Percentiles rank a stretch among this genome's conserved stretches.
Evolutionary conservation across 331 rosid genomes (phyloP).

Genomic region (Prunus yedoensis): DNA sequence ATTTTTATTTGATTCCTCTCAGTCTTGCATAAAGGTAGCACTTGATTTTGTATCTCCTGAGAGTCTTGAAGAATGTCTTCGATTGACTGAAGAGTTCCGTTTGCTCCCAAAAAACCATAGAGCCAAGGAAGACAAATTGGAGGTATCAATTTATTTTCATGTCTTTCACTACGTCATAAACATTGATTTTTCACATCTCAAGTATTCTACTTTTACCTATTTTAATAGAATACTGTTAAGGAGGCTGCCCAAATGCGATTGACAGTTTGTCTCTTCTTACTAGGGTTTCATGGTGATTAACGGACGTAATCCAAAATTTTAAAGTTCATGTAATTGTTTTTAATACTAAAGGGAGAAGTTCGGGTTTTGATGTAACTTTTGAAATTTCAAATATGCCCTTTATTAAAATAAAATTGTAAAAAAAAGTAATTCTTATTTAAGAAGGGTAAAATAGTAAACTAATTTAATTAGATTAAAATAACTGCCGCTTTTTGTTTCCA

Average conservation of each 20-base stretch:
- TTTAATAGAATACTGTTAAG: background rate
- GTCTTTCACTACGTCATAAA: background rate
- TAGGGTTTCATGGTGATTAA: background rate
- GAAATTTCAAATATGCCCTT: background rate
- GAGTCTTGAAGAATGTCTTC: slow-evolving; percentile 61
- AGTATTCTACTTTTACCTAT: background rate
- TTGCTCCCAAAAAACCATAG: slow-evolving; percentile 64
- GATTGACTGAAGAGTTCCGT: slow-evolving; percentile 63
- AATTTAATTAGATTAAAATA: background rate
- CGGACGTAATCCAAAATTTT: background rate
- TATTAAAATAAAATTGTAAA: background rate
- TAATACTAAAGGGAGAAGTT: background rate
- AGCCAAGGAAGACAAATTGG: slow-evolving; percentile 72
- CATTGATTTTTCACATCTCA: background rate
- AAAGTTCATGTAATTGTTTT: background rate
- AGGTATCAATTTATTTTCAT: slow-evolving; percentile 28
- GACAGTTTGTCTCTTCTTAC: background rate
- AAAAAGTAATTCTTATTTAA: background rate
- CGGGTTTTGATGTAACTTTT: background rate
- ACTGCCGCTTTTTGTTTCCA: background rate
- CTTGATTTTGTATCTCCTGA: slow-evolving; percentile 77
- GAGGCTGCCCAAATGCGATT: background rate
- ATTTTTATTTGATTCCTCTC: slow-evolving; percentile 15
- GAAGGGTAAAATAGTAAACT: background rate
- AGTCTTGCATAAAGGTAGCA: slow-evolving; percentile 82